Evolutionary conservation across 1,139 yeast genomes (phyloP), one percentile per base, ranked within the genome.

Genomic region (Debaryomyces nepalensis): DNA sequence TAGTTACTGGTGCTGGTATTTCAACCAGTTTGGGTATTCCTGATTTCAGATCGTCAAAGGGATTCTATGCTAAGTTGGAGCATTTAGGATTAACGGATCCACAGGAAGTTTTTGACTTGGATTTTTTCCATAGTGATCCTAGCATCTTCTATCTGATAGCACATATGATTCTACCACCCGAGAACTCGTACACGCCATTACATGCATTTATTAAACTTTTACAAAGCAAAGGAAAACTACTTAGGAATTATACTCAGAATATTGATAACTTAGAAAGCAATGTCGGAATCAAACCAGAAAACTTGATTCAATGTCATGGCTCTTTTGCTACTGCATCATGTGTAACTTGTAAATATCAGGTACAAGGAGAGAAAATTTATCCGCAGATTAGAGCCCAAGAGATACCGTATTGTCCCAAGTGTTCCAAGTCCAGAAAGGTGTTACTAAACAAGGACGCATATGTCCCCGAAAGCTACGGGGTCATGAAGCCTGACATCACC

Each of bases 1-100:
- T 91, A 1, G 66, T 91, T 19, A 89, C 97, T 0, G 98, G 98
- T 4, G 98, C 98, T 0, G 98, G 98, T 19, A 89, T 91, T 36
- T 87, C 96, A 16, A 90, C 97, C 4, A 81, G 89, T 8, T 66
- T 89, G 44, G 97, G 97, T 1, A 90, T 90, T 43, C 97, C 97
- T 0, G 98, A 91, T 64, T 91, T 91, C 66, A 77, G 98, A 55
- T 89, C 97, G 1, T 81, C 88, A 5, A 75, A 84, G 47, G 98
- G 98, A 34, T 79, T 91, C 46, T 91, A 91, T 61, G 74, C 87
- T 1, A 79, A 79, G 53, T 77, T 91, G 45, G 74, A 77, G 43
- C 75, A 80, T 53, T 58, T 87, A 41, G 95, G 96, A 0, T 67
- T 90, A 19, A 78, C 78, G 38, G 97, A 91, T 55, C 97, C 97